Percentiles rank a stretch among this genome's conserved stretches.
phyloP scores from a whole-genome alignment of 768 basidiomycete genomes.

The Trametes gibbosa region DNA sequence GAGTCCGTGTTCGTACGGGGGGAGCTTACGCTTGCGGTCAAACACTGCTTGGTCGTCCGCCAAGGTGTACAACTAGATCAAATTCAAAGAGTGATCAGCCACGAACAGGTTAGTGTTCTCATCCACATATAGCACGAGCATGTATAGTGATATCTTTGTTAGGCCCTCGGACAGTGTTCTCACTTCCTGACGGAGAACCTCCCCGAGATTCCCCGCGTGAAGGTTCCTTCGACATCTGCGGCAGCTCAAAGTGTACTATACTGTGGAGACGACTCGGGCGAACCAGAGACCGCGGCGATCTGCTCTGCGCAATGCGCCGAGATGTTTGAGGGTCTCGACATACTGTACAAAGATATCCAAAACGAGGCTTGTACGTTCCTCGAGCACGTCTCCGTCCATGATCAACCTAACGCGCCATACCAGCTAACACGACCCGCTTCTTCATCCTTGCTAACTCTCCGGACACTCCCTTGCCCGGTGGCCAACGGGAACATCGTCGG shows the following conservation, averaged over 20 bases:
- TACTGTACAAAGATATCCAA: conserved; percentile 64
- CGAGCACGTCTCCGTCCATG: too few species aligned
- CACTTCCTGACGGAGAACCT: conserved; percentile 53
- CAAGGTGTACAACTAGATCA: conserved; percentile 53
- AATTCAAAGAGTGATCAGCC: conserved; percentile 64
- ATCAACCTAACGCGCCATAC: background rate
- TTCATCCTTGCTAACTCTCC: conserved; percentile 49
- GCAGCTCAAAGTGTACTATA: conserved; percentile 52
- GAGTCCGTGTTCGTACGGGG: conserved; percentile 54
- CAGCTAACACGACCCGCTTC: conserved; percentile 72
- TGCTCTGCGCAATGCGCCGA: conserved; percentile 64
- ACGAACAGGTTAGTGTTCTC: conserved; percentile 64
- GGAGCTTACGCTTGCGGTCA: conserved; percentile 55
- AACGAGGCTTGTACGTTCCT: conserved; percentile 45
- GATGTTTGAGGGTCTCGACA: conserved; percentile 59
- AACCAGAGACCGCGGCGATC: conserved; percentile 62
- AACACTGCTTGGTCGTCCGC: conserved; percentile 68
- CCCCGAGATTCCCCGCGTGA: conserved; percentile 50
- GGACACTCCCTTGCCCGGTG: conserved; percentile 29
- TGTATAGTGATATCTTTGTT: background rate
- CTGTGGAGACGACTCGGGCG: conserved; percentile 40
- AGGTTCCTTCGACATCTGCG: conserved; percentile 68
- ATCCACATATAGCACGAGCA: background rate
- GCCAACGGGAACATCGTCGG: conserved; percentile 9
- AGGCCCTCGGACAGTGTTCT: conserved; percentile 83